phyloP scores from a whole-genome alignment of 1,284 basidiomycete genomes.

The Macrocybe sp. region DNA sequence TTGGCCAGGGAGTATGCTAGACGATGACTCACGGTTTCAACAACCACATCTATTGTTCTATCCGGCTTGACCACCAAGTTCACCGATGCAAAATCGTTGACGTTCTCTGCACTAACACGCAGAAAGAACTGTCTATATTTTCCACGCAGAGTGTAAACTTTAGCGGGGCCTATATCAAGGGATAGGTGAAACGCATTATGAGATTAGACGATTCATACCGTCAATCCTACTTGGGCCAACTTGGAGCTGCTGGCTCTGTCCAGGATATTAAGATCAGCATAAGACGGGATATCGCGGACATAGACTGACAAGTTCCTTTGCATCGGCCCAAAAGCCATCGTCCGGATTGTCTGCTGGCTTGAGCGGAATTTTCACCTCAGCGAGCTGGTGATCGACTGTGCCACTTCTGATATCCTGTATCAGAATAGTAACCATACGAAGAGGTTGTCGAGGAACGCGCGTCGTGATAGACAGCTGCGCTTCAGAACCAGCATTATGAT shows the following conservation, averaged over 20 bases:
- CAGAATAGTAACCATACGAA: slow-evolving; percentile 53
- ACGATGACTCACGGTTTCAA: slow-evolving; percentile 40
- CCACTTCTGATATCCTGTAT: slow-evolving; percentile 57
- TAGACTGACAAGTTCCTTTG: slow-evolving; percentile 47
- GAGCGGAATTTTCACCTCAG: slow-evolving; percentile 59
- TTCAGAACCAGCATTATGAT: background rate
- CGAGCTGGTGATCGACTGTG: slow-evolving; percentile 49
- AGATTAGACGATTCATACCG: slow-evolving; percentile 33
- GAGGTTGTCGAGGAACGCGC: slow-evolving; percentile 3
- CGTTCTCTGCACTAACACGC: slow-evolving; percentile 49
- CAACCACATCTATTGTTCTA: slow-evolving; percentile 41
- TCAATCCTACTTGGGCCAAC: slow-evolving; percentile 62
- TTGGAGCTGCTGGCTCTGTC: slow-evolving; percentile 50
- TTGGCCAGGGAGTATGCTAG: background rate
- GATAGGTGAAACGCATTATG: background rate
- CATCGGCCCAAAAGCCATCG: slow-evolving; percentile 66
- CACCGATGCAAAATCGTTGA: slow-evolving; percentile 37
- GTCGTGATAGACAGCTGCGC: background rate
- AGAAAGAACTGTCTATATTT: slow-evolving; percentile 68
- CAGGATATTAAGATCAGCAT: slow-evolving; percentile 1
- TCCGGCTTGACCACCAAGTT: slow-evolving; percentile 42
- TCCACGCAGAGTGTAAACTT: slow-evolving; percentile 61
- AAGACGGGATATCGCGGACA: background rate
- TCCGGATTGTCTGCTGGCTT: slow-evolving; percentile 36
- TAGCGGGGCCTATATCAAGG: slow-evolving; percentile 52